phyloP scores from a whole-genome alignment of 169 alveolate genomes.

The Cryptosporidium tyzzeri region DNA sequence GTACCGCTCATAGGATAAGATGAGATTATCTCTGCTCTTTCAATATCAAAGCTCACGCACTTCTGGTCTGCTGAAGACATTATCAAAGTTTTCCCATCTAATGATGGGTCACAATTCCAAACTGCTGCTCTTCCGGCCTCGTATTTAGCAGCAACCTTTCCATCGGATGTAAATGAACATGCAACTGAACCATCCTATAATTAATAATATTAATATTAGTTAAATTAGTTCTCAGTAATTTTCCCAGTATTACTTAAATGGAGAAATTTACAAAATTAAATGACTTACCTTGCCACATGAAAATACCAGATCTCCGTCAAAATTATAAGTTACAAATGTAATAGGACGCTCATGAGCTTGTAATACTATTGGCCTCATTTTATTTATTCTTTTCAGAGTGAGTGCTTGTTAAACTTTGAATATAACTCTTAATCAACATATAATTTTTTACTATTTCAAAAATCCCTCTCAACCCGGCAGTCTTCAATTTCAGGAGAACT shows the following conservation, averaged over 20 bases:
- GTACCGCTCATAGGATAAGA: conserved; percentile 55
- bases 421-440: background rate
- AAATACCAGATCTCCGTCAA: conserved; percentile 90
- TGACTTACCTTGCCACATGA: conserved; percentile 90
- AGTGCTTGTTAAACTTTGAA: background rate
- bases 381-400: background rate
- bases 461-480: background rate
- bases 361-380: conserved; percentile 87
- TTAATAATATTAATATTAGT: background rate
- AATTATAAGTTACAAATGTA: conserved; percentile 89
- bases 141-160: conserved; percentile 84
- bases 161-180: conserved; percentile 67
- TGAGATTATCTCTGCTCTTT: conserved; percentile 81
- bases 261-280: background rate
- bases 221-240: background rate
- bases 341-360: conserved; percentile 91
- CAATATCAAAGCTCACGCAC: conserved; percentile 85
- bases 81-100: conserved; percentile 84
- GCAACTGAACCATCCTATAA: conserved; percentile 83
- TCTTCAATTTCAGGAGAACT: background rate
- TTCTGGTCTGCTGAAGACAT: conserved; percentile 90
- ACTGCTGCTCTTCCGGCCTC: conserved; percentile 91
- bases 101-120: conserved; percentile 88
- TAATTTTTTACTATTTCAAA: background rate
- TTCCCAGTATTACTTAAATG: background rate